Percentiles rank a stretch among this genome's conserved stretches.
Conservation (phyloP, 176 grass and related monocot species). For the Paspalum vaginatum region DNA sequence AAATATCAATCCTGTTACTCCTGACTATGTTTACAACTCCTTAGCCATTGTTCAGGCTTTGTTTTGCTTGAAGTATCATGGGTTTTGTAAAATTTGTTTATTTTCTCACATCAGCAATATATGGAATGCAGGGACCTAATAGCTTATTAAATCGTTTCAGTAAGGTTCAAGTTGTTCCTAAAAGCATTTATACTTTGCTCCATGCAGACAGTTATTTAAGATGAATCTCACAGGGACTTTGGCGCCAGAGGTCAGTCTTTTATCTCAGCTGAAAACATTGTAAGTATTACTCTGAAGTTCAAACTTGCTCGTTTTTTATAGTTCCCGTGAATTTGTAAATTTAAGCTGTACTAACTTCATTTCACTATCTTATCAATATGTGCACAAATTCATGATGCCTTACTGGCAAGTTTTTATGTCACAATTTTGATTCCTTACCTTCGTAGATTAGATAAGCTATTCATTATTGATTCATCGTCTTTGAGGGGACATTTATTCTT, state of each 20-base stretch:
- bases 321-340: constrained; percentile 16
- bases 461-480: background rate
- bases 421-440: constrained; percentile 12
- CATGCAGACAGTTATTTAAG: constrained; percentile 77
- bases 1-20: constrained; percentile 1
- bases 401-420: constrained; percentile 11
- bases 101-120: background rate
- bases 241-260: constrained; percentile 69
- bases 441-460: constrained; percentile 2
- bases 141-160: background rate
- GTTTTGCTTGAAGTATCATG: constrained; percentile 10
- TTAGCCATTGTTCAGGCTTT: background rate
- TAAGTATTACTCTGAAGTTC: constrained; percentile 56
- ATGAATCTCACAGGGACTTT: constrained; percentile 86
- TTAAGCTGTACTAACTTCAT: constrained; percentile 1
- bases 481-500: background rate
- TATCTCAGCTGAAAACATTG: constrained; percentile 78
- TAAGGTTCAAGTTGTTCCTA: constrained; percentile 14
- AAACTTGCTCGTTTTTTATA: constrained; percentile 15
- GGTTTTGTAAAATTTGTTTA: background rate
- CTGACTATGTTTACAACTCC: background rate
- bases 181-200: constrained; percentile 13
- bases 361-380: constrained; percentile 2
- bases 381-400: constrained; percentile 3
- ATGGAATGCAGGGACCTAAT: background rate